Conservation (phyloP, 2,329 filamentous ascomycete species). For the Colletotrichum orchidophilum region DNA sequence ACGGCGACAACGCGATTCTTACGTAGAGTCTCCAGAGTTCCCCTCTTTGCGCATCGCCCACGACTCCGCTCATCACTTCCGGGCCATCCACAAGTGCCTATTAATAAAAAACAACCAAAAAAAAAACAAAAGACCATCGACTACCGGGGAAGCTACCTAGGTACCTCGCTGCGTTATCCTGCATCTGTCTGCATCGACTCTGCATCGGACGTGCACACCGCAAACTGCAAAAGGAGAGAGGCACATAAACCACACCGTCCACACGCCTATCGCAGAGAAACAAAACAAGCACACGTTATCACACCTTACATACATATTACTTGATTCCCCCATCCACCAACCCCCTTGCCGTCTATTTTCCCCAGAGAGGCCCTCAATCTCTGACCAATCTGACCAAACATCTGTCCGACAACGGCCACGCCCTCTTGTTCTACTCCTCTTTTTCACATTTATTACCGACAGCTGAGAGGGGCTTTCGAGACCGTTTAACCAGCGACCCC, state of each 20-base stretch:
- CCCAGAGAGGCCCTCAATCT: conserved; percentile 25
- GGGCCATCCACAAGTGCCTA: conserved; percentile 1
- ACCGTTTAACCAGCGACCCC: conserved; percentile 15
- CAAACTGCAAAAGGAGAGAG: conserved; percentile 17
- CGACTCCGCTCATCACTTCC: not conserved
- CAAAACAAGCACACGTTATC: not conserved
- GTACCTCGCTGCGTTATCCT: conserved; percentile 21
- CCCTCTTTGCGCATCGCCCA: not conserved
- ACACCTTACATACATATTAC: conserved; percentile 26
- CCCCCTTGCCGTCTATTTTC: not conserved
- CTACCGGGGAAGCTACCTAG: conserved; percentile 4
- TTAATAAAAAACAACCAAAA: conserved; percentile 18
- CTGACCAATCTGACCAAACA: conserved; percentile 33
- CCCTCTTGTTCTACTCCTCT: conserved; percentile 27
- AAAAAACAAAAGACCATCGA: not conserved
- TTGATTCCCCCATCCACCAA: not conserved
- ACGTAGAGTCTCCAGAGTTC: not conserved
- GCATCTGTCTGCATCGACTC: conserved; percentile 11
- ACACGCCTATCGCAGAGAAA: not conserved
- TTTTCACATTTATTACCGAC: conserved; percentile 31
- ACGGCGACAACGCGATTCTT: not conserved
- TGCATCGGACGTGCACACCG: conserved; percentile 33
- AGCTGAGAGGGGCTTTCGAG: conserved; percentile 8
- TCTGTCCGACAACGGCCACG: conserved; percentile 18
- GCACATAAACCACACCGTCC: not conserved